Base-by-base conservation (phyloP, 495 filamentous ascomycete genomes). In the Hypoxylon lienhwacheense region DNA sequence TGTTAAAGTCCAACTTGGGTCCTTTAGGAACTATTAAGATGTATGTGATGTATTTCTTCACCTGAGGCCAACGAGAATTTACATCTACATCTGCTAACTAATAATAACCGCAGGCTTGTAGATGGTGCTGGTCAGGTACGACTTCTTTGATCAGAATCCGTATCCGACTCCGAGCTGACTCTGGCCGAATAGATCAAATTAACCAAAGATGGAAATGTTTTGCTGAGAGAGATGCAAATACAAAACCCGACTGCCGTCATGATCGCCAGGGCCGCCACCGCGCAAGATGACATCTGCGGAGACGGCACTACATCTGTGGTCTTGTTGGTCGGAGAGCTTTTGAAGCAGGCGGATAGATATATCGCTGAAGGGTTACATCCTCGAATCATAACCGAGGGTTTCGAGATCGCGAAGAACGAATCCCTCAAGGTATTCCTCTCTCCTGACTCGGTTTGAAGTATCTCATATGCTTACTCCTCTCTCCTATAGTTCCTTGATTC, bases 271-370 rank as follows among this genome's bases (percentile, higher is more conserved):
- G 95, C 93, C 58, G 93, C 95, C 41, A 99, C 93, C 6, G 93
- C 93, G 51, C 91, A 97, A 71, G 93, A 99, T 71, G 93, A 99
- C 64, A 99, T 99, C 51, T 93, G 89, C 53, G 93, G 93, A 63
- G 93, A 99, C 73, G 93, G 93, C 59, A 99, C 93, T 59, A 99
- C 93, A 25, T 96, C 90, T 35, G 92, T 97, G 7, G 93, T 99
- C 8, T 73, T 99, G 62, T 71, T 96, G 66, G 93, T 99, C 22
- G 93, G 93, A 71, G 93, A 99, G 76, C 80, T 99, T 37, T 70
- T 99, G 66, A 99, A 97, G 80, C 93, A 99, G 76, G 93, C 93
- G 28, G 89, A 96, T 64, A 83, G 93, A 64, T 87, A 93, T 65
- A 96, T 99, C 60, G 80, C 86, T 0, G 93, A 99, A 68, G 93